Evolutionary conservation across 2,329 filamentous ascomycete species (phyloP).

Genomic region (Venturia aucupariae): DNA sequence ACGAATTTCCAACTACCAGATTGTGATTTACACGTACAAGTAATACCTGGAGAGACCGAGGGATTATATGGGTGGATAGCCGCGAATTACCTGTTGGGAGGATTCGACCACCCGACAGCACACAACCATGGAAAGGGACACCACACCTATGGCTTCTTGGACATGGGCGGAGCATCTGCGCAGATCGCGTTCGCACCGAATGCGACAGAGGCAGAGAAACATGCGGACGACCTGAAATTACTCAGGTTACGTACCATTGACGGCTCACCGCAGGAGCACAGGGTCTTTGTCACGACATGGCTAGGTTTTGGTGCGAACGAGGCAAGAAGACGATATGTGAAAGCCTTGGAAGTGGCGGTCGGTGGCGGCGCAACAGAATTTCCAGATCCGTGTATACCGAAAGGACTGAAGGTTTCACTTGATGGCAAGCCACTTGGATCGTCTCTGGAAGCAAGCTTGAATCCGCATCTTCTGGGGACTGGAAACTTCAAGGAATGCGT

Average conservation of each 20-base stretch:
- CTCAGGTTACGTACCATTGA: conserved; percentile 76
- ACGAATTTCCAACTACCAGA: conserved; percentile 83
- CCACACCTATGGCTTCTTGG: conserved; percentile 92
- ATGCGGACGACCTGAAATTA: conserved; percentile 80
- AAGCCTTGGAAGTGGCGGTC: conserved; percentile 60
- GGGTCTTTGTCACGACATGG: conserved; percentile 93
- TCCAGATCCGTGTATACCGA: conserved; percentile 84
- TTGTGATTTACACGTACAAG: conserved; percentile 80
- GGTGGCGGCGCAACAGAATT: conserved; percentile 55
- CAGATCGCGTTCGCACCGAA: conserved; percentile 98
- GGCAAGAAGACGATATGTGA: conserved; percentile 76
- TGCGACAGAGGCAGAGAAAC: conserved; percentile 76
- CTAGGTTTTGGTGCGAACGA: conserved; percentile 95
- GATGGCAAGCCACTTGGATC: conserved; percentile 52
- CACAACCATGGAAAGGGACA: conserved; percentile 80
- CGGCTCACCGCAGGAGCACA: conserved; percentile 69
- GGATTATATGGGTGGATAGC: conserved; percentile 96
- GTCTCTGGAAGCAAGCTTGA: conserved; percentile 30
- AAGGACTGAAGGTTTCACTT: conserved; percentile 62
- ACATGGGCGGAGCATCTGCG: conserved; percentile 96
- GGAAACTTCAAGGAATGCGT: conserved; percentile 83
- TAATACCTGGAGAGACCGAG: conserved; percentile 92
- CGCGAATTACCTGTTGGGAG: conserved; percentile 86
- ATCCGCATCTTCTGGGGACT: conserved; percentile 63
- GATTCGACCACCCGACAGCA: conserved; percentile 67